Base-by-base conservation (phyloP, 1,139 yeast species). In the Diutina ranongensis region DNA sequence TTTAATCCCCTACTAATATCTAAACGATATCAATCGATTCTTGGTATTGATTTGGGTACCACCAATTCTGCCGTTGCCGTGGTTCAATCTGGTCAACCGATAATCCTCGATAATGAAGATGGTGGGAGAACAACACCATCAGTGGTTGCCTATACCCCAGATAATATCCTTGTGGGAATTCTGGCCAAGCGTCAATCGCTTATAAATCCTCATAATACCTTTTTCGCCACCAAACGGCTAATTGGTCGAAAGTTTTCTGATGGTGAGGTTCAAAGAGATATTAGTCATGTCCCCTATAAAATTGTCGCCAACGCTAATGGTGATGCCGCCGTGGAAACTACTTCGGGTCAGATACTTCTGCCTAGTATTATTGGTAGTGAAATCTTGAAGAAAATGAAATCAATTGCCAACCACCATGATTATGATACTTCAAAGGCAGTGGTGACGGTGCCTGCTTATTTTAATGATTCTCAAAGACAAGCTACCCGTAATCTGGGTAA, bases 61-160 rank as follows among this genome's bases (percentile, higher is more conserved):
- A 83, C 94, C 13, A 83, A 83, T 55, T 82, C 89, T 13, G 92
- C 92, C 0, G 92, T 82, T 8, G 92, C 92, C 0, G 64, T 80
- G 40, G 76, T 80, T 52, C 70, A 72, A 50, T 74, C 76, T 1
- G 61, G 63, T 9, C 61, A 66, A 35, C 74, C 84, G 12, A 61
- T 62, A 50, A 81, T 83, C 38, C 64, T 83, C 36, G 92, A 83
- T 55, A 80, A 82, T 57, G 74, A 71, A 48, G 80, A 80, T 52
- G 88, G 88, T 5, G 72, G 71, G 25, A 63, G 87, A 48, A 83
- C 89, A 0, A 81, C 86, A 0, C 89, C 92, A 2, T 81, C 88
- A 0, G 64, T 81, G 3, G 89, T 82, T 5, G 85, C 87, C 3
- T 77, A 74, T 53, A 45, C 55, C 16, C 63, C 59, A 36, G 65